Evolutionary conservation across 495 filamentous ascomycete genomes (phyloP), one percentile per base, ranked within the genome.

Genomic region (Hypoxylon trugodes): DNA sequence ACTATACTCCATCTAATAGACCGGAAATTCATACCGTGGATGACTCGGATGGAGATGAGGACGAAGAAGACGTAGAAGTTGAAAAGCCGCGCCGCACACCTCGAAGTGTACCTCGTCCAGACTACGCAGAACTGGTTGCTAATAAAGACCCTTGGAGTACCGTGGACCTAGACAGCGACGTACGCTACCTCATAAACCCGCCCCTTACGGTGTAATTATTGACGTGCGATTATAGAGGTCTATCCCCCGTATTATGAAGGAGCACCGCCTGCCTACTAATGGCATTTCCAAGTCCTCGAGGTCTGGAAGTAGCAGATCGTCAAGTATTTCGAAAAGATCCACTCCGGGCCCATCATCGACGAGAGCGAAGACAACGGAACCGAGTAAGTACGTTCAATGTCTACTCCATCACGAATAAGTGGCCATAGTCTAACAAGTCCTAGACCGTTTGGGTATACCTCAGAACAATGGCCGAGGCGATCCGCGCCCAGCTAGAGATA

Each of bases 391-490:
- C 54, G 65, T 68, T n/a, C 26, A 36, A 28, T 48, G 5, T 36
- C 48, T 21, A 42, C 13, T 37, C 38, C 59, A 26, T 1, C 15
- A 12, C 24, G 9, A 16, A 16, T 13, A 12, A 16, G 41, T 32
- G 2, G 28, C 25, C n/a, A n/a, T n/a, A n/a, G 4, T 50, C 54
- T 56, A 13, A 64, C 12, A 22, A 10, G 12, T 36, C 19, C 1
- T 41, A 73, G 70, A 30, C 70, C 70, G 1, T 73, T 73, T 51
- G 70, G 70, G 12, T 73, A 70, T 48, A 66, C 59, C 15, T 70
- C 64, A 8, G 70, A 73, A 26, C 60, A 58, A 35, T 73, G 67
- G 70, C 70, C 70, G n/a, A 57, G 70, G 55, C 43, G 70, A 9
- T 66, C 68, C 6, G 70, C 70, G 28, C 70, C 70, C 3, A 63